phyloP scores from a whole-genome alignment of 2,329 filamentous ascomycete species.

The Trichophyton schoenleinii region DNA sequence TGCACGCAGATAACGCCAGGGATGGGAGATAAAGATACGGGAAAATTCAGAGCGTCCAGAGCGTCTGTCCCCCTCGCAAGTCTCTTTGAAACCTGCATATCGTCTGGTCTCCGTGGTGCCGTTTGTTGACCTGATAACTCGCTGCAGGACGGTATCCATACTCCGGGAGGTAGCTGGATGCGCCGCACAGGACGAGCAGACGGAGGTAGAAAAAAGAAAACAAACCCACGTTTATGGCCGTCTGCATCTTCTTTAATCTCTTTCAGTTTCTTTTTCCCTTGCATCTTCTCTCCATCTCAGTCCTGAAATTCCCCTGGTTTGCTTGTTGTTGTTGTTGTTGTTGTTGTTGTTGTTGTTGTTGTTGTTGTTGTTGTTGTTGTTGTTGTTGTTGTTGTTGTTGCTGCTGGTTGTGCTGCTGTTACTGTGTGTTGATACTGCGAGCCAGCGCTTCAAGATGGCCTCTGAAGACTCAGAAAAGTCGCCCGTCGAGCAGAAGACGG shows the following conservation, averaged over 20 bases:
- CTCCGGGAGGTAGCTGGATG: too few species aligned
- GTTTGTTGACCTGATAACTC: neutral
- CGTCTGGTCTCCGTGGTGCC: neutral
- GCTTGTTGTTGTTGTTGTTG: neutral
- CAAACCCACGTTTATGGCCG: neutral
- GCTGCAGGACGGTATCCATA: too few species aligned
- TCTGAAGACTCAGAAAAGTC: neutral
- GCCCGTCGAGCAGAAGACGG: neutral
- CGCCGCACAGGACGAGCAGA: neutral
- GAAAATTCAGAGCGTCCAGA: neutral
- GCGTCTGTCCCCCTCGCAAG: neutral
- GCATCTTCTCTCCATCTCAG: neutral
- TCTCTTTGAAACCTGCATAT: neutral
- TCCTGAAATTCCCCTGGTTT: neutral
- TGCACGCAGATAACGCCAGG: neutral
- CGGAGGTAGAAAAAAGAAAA: neutral
- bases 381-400: neutral
- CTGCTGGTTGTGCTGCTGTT: neutral
- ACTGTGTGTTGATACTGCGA: neutral
- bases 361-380: neutral
- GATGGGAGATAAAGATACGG: neutral
- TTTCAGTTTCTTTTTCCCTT: neutral
- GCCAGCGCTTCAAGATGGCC: neutral
- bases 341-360: neutral
- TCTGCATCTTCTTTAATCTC: neutral